Evolutionary conservation across 2,329 filamentous ascomycete genomes (phyloP).

Genomic region (Ascochyta viciae-villosae): DNA sequence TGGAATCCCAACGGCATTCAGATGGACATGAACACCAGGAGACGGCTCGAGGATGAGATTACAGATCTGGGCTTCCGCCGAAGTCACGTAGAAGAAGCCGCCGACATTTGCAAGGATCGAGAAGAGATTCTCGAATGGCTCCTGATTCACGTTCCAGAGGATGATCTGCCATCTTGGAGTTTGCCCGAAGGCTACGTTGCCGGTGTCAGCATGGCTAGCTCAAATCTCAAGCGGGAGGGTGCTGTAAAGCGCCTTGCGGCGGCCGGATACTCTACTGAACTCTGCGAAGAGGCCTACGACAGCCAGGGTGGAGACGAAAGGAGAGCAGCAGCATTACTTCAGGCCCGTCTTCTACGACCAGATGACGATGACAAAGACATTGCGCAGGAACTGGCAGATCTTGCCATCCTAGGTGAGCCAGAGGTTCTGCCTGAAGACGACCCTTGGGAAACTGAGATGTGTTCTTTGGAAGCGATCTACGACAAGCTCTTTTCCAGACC

Average conservation of each 20-base stretch:
- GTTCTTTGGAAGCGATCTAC: slow-evolving; percentile 84
- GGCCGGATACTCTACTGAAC: slow-evolving; percentile 83
- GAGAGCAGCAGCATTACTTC: slow-evolving; percentile 79
- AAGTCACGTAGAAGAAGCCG: slow-evolving; percentile 88
- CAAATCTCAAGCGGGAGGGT: slow-evolving; percentile 80
- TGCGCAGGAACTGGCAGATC: slow-evolving; percentile 42
- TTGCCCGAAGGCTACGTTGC: slow-evolving; percentile 91
- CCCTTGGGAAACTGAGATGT: slow-evolving; percentile 85
- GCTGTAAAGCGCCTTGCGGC: slow-evolving; percentile 82
- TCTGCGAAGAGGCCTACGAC: slow-evolving; percentile 81
- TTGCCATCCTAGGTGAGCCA: slow-evolving; percentile 50
- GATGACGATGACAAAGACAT: slow-evolving; percentile 39
- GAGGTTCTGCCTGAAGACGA: slow-evolving; percentile 57
- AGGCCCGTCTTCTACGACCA: slow-evolving; percentile 67
- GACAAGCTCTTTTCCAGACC: slow-evolving; percentile 66
- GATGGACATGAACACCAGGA: slow-evolving; percentile 66
- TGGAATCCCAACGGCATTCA: slow-evolving; percentile 85
- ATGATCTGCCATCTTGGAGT: slow-evolving; percentile 92
- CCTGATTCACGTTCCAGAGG: slow-evolving; percentile 94
- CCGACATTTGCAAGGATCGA: slow-evolving; percentile 84
- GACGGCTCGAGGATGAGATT: slow-evolving; percentile 74
- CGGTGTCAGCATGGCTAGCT: slow-evolving; percentile 84
- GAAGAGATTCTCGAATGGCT: slow-evolving; percentile 97
- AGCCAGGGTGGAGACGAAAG: slow-evolving; percentile 74
- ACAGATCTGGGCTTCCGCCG: slow-evolving; percentile 82